phyloP scores from a whole-genome alignment of 2,329 filamentous ascomycete genomes.

The Fusarium sororula region DNA sequence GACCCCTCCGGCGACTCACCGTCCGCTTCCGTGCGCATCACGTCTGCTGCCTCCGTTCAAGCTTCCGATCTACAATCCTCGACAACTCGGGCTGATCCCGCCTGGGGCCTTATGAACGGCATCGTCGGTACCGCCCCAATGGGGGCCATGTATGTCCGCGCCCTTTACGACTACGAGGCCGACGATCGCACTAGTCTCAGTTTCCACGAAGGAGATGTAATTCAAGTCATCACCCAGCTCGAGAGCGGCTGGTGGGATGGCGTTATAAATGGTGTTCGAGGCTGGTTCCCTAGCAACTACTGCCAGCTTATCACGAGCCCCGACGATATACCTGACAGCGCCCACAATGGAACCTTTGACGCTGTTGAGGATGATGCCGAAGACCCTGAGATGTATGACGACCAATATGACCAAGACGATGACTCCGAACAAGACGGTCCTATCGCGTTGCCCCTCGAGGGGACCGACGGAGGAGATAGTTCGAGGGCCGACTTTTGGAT shows the following conservation, averaged over 20 bases:
- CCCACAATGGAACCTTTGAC: slow-evolving; percentile 63
- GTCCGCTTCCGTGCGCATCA: slow-evolving; percentile 43
- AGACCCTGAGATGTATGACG: slow-evolving; percentile 72
- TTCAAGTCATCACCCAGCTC: slow-evolving; percentile 97
- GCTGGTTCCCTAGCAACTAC: slow-evolving; percentile 99
- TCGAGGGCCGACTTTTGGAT: slow-evolving; percentile 98
- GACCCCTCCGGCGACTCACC: slow-evolving; percentile 44
- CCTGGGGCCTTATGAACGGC: slow-evolving; percentile 64
- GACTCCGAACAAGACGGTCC: slow-evolving; percentile 70
- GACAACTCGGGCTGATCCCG: slow-evolving; percentile 41
- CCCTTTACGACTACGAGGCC: slow-evolving; percentile 96
- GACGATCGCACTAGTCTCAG: slow-evolving; percentile 97
- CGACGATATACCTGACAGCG: slow-evolving; percentile 74
- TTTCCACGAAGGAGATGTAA: slow-evolving; percentile 96
- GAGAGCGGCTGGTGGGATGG: slow-evolving; percentile 99
- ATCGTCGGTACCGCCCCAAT: slow-evolving; percentile 67
- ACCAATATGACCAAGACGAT: slow-evolving; percentile 72
- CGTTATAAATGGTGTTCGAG: slow-evolving; percentile 93
- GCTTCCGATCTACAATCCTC: slow-evolving; percentile 38
- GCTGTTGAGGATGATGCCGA: slow-evolving; percentile 70
- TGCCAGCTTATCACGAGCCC: slow-evolving; percentile 84
- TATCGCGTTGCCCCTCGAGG: slow-evolving; percentile 74
- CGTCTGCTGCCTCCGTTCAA: slow-evolving; percentile 38
- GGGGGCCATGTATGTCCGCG: slow-evolving; percentile 88
- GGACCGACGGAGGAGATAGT: slow-evolving; percentile 68